Conservation (phyloP, 176 grass and related monocot genomes). For the Musa itinerans region DNA sequence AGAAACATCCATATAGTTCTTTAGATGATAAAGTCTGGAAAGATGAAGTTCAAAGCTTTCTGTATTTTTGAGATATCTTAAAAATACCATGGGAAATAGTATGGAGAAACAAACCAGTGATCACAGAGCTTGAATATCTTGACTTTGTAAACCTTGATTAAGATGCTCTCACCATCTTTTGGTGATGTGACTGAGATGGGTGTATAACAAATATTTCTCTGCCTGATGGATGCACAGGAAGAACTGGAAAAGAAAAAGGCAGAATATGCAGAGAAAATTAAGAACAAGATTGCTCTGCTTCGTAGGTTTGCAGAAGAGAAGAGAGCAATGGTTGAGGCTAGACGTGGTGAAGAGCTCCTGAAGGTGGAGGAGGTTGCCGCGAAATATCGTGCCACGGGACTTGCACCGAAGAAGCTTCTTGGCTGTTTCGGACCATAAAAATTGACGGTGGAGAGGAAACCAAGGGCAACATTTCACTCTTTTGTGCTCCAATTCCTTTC, state of each 20-base stretch:
- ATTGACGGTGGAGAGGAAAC: neutral
- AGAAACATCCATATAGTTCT: too few relatives aligned
- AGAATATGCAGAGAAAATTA: constrained; percentile 86
- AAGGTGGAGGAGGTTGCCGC: constrained; percentile 77
- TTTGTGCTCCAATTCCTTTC: constrained; percentile 22
- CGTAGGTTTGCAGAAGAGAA: constrained; percentile 94
- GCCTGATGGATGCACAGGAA: constrained; percentile 39
- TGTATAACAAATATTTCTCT: neutral
- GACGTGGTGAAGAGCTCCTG: constrained; percentile 50
- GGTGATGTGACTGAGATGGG: neutral
- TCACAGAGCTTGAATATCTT: too few relatives aligned
- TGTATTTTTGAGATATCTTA: too few relatives aligned
- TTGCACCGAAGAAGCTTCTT: constrained; percentile 68
- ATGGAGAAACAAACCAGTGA: too few relatives aligned
- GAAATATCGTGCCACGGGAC: constrained; percentile 73
- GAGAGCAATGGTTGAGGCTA: constrained; percentile 64
- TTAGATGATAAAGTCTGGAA: too few relatives aligned
- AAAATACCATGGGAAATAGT: too few relatives aligned
- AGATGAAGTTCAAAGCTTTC: too few relatives aligned
- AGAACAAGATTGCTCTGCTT: constrained; percentile 65
- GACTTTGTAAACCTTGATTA: too few relatives aligned
- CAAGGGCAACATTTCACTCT: constrained; percentile 2
- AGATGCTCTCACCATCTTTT: neutral
- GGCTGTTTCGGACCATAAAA: constrained; percentile 74
- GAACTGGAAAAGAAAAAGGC: constrained; percentile 88